Evolutionary conservation across 768 basidiomycete genomes (phyloP), one percentile per base, ranked within the genome.

Genomic region (Pleurotus tuoliensis): DNA sequence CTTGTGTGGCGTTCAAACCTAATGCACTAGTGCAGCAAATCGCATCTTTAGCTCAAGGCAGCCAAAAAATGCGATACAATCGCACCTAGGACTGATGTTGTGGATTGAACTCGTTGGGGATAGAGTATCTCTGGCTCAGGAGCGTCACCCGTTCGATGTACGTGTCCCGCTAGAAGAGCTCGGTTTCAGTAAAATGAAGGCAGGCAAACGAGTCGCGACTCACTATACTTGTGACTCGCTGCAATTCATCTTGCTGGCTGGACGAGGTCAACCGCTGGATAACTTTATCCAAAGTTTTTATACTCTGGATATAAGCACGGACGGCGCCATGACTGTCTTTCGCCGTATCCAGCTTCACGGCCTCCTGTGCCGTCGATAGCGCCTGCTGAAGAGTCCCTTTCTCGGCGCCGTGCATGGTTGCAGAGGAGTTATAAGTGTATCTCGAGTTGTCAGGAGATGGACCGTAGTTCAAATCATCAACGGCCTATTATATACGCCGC

Each of bases 81-180:
- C 22, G 15, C 15, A 27, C 48, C 25, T 18, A 37, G 1, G 11
- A 24, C 38, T 38, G 48, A 50, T 13, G 11, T 53, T 12, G 9
- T n/a, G 51, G 48, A 53, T 53, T 53, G 51, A 38, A 53, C 39
- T 53, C 39, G 24, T 53, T 53, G 37, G 18, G 22, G 39, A 53
- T 53, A 39, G 39, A 16, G 39, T 41, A 41, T 24, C 51, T 39
- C 38, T 12, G 16, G 51, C 51, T 53, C 37, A 53, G 39, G 5
- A 53, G 18, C 24, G 43, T 53, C 39, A 53, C 51, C 38, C 51
- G 37, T 9, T 30, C 38, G n/a, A 20, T 41, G n/a, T 53, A 53
- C n/a, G 51, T 53, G 24, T 53, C 39, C 13, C 51, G 51, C 51
- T 53, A 53, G 18, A 37, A 24, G 30, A 30, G 24, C 16, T 38